Evolutionary conservation across 2,329 filamentous ascomycete genomes (phyloP).

Genomic region (Pseudogymnoascus sp.): DNA sequence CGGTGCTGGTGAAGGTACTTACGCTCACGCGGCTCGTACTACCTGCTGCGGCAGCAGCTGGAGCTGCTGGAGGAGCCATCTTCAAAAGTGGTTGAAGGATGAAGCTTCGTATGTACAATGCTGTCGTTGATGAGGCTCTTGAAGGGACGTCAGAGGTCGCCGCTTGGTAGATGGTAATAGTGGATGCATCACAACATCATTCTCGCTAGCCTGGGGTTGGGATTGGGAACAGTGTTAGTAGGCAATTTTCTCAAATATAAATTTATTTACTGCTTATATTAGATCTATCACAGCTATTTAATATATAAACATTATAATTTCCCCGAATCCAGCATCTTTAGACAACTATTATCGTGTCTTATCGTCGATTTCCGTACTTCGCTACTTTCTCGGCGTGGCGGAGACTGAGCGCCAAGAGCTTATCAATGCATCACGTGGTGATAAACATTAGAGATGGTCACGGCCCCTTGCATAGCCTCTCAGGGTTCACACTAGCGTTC

Average conservation of each 20-base stretch:
- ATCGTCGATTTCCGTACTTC: background rate
- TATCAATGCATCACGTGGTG: background rate
- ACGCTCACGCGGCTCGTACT: slow-evolving; percentile 26
- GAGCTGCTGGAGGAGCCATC: slow-evolving; percentile 28
- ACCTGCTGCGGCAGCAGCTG: slow-evolving; percentile 23
- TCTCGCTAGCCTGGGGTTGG: background rate
- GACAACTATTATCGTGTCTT: background rate
- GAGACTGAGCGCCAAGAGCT: background rate
- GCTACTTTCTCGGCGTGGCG: background rate
- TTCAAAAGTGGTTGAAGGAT: slow-evolving; percentile 13
- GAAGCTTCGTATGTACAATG: background rate
- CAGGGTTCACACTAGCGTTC: background rate
- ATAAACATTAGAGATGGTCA: background rate
- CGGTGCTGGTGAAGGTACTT: slow-evolving; percentile 10
- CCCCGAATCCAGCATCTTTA: background rate
- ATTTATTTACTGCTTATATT: background rate
- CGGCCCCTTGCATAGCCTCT: background rate
- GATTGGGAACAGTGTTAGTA: background rate
- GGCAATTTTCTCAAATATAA: background rate
- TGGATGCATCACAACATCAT: slow-evolving; percentile 7
- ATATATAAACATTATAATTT: background rate
- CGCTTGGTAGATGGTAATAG: background rate
- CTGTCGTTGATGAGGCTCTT: slow-evolving; percentile 4
- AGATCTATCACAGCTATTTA: background rate
- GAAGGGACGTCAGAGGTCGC: background rate